Evolutionary conservation across 352 stramenopile genomes (phyloP).

Genomic region (Pythium sp.): DNA sequence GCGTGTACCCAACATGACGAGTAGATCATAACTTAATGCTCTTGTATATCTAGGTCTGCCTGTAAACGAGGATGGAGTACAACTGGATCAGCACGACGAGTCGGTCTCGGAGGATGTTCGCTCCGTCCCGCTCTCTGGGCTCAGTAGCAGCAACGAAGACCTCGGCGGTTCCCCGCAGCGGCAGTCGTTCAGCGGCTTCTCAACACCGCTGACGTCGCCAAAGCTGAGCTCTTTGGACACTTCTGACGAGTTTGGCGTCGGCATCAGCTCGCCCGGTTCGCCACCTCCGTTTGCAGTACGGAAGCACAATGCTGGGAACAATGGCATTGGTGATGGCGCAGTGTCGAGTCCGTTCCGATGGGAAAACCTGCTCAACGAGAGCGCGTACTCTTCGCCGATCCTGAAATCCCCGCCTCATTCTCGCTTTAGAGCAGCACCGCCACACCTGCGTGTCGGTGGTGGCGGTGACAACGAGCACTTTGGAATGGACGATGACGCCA

Average conservation of each 20-base stretch:
- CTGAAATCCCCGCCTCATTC: conserved; percentile 44
- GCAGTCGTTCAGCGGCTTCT: conserved; percentile 49
- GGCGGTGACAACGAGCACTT: conserved; percentile 21
- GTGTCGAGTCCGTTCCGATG: conserved; percentile 59
- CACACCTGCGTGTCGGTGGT: not conserved
- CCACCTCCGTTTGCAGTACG: conserved; percentile 69
- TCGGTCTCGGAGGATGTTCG: conserved; percentile 18
- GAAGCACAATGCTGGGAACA: conserved; percentile 10
- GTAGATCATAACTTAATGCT: not conserved
- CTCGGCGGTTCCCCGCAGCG: conserved; percentile 24
- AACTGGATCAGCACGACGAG: conserved; percentile 27
- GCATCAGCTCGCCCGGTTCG: conserved; percentile 44
- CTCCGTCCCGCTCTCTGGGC: conserved; percentile 26
- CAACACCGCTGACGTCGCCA: conserved; percentile 55
- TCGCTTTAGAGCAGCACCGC: not conserved
- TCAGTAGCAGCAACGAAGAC: conserved; percentile 45
- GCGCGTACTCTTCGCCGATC: conserved; percentile 52
- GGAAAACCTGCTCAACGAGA: conserved; percentile 62
- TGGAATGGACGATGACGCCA: conserved; percentile 37
- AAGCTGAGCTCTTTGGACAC: conserved; percentile 57
- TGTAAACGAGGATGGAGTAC: not conserved
- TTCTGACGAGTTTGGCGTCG: conserved; percentile 44
- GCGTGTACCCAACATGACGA: not conserved
- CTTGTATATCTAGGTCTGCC: not conserved
- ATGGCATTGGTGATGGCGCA: not conserved